Evolutionary conservation across 345 rosid genomes (phyloP), one percentile per base, ranked within the genome.

Genomic region (Eucalyptus virginea): DNA sequence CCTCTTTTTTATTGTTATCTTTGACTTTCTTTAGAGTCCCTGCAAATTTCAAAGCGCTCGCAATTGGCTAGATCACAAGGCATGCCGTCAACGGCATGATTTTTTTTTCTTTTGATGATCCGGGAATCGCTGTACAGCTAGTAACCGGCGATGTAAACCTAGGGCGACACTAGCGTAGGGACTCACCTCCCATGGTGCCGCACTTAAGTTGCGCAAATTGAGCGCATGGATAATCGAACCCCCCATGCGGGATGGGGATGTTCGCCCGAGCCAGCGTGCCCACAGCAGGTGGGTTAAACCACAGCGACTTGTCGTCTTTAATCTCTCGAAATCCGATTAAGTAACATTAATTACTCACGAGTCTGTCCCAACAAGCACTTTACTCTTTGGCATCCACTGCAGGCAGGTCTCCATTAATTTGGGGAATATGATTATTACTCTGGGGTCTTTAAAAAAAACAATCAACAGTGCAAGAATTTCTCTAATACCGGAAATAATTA

Each of bases 151-250:
- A 45, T 4, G 48, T 45, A 10, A 45, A 45, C 48, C 48, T 9
- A 1, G 1, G 48, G 11, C 8, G 48, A 45, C 3, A 1, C 4
- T 45, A 45, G 48, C 1, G 1, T 0, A 45, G 0, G 48, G 48
- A 45, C 11, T 3, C 48, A 45, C 11, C 11, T 45, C 48, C 48
- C 4, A 45, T 11, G 1, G 1, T 10, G 11, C 11, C 4, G 2
- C 3, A 45, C 48, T 45, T 45, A 45, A 45, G 48, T 45, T 0
- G 48, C 11, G 1, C 48, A 45, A 45, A 45, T 45, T 45, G 11
- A 45, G 48, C 4, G 48, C 48, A 45, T 45, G 48, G 4, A 45
- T 9, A 45, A 45, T 45, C 48, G 48, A 3, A 45, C 48, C 48
- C 47, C 48, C 48, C 48, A 45, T 3, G 48, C 48, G 4, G 48